phyloP scores from a whole-genome alignment of 2,329 filamentous ascomycete genomes.

The Diaporthe aspalathi region DNA sequence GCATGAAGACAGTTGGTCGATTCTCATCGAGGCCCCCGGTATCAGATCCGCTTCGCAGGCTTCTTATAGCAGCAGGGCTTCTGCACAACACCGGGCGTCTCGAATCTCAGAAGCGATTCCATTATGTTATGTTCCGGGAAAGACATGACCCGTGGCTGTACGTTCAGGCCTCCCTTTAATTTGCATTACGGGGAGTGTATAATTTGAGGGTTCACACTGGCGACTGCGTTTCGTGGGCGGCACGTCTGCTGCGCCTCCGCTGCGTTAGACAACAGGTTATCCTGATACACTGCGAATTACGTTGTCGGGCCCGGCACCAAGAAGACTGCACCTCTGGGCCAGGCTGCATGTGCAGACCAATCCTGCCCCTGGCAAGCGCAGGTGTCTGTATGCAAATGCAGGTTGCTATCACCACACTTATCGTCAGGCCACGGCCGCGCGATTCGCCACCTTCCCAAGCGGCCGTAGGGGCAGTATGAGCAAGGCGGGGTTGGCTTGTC shows the following conservation, averaged over 20 bases:
- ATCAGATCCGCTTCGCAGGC: not conserved
- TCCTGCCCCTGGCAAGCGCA: not conserved
- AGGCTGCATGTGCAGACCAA: conserved; percentile 7
- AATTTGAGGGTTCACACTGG: not conserved
- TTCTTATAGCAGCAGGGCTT: conserved; percentile 1
- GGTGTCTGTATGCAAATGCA: not conserved
- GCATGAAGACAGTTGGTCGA: not conserved
- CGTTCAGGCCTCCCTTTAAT: not conserved
- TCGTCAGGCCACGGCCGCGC: not conserved
- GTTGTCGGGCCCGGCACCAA: not conserved
- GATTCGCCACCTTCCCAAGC: not conserved
- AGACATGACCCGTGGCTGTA: not conserved
- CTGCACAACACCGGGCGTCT: not conserved
- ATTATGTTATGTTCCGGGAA: not conserved
- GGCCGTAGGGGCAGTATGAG: not conserved
- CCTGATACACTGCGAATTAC: no score
- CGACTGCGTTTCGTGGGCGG: not conserved
- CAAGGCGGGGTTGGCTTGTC: not conserved
- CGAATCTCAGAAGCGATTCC: not conserved
- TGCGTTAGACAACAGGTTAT: no score
- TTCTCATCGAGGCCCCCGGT: no score
- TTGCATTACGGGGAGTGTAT: not conserved
- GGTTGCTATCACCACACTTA: not conserved
- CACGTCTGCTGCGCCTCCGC: not conserved
- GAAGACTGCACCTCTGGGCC: not conserved